Conservation (phyloP, 2,329 filamentous ascomycete species). For the Beauveria rudraprayagi region DNA sequence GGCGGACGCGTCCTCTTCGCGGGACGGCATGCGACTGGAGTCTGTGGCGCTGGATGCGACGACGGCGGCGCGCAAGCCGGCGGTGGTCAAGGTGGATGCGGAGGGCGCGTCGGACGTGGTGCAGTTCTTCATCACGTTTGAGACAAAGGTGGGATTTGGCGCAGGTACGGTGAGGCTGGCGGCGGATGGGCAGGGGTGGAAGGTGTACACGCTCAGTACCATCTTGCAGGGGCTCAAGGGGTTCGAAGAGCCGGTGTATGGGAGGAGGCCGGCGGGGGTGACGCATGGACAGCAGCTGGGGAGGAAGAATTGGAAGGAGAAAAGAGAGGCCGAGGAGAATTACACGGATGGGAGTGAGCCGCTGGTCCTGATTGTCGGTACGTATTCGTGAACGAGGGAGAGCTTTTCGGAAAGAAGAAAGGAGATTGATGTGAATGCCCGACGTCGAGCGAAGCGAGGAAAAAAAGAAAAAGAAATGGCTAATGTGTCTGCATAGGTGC, state of each 20-base stretch:
- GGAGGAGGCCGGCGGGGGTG: conserved; percentile 40
- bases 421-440: too few species aligned
- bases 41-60: neutral
- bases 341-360: conserved; percentile 14
- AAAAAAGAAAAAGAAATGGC: neutral
- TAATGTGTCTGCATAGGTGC: conserved; percentile 25
- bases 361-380: conserved; percentile 16
- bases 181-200: conserved; percentile 32
- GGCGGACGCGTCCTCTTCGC: neutral
- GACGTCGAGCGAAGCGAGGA: too few species aligned
- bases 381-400: neutral
- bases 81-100: conserved; percentile 8
- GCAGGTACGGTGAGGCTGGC: conserved; percentile 14
- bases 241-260: conserved; percentile 35
- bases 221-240: conserved; percentile 40
- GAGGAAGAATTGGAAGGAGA: conserved; percentile 18
- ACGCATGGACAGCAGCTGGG: conserved; percentile 25
- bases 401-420: neutral
- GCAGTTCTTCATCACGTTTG: conserved; percentile 15
- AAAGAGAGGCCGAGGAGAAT: conserved; percentile 12
- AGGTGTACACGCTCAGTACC: conserved; percentile 51
- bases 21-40: conserved; percentile 2
- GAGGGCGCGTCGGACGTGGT: conserved; percentile 13
- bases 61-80: neutral
- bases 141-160: conserved; percentile 13